These are phyloP conservation scores for Eutypa lata DNA, from an alignment of 2,329 filamentous ascomycete genomes.

Conservation along the genomic window DNA sequence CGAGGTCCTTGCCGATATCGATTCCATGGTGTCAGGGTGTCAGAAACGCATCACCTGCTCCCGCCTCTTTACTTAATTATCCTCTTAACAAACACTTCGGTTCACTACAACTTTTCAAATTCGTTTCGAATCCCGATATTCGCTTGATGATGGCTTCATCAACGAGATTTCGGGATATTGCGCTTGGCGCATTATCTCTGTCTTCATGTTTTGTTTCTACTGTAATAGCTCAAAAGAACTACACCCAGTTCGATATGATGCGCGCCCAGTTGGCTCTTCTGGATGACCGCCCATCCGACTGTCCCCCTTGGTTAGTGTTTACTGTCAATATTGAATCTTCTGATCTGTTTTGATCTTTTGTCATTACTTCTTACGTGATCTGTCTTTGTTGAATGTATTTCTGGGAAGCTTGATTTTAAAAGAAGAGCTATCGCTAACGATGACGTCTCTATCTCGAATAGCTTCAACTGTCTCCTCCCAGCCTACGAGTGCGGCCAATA, in stretches of 20 bases:
- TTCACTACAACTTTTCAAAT: no score
- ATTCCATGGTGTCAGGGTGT: no score
- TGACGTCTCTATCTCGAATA: slow-evolving; percentile 35
- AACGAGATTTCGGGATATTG: slow-evolving; percentile 16
- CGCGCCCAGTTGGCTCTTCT: slow-evolving; percentile 67
- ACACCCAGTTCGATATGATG: slow-evolving; percentile 58
- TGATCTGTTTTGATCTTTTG: not conserved
- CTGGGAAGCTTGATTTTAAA: no score
- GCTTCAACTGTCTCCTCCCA: slow-evolving; percentile 97
- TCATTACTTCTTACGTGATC: slow-evolving; percentile 38
- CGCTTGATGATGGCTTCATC: slow-evolving; percentile 19
- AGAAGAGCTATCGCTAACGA: slow-evolving; percentile 13
- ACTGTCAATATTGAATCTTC: not conserved
- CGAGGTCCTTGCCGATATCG: no score
- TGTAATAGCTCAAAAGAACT: slow-evolving; percentile 44
- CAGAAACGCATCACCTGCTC: no score
- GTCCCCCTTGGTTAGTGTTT: slow-evolving; percentile 67
- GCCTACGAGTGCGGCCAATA: slow-evolving; percentile 91
- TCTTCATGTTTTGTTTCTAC: slow-evolving; percentile 21
- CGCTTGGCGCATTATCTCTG: slow-evolving; percentile 22
- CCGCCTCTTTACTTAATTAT: no score
- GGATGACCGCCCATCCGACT: slow-evolving; percentile 70
- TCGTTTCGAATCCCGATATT: not conserved
- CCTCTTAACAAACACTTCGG: no score
- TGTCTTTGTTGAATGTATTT: slow-evolving; percentile 25